Evolutionary conservation across 768 basidiomycete species (phyloP).

Genomic region (Fistulinella prunicolor): DNA sequence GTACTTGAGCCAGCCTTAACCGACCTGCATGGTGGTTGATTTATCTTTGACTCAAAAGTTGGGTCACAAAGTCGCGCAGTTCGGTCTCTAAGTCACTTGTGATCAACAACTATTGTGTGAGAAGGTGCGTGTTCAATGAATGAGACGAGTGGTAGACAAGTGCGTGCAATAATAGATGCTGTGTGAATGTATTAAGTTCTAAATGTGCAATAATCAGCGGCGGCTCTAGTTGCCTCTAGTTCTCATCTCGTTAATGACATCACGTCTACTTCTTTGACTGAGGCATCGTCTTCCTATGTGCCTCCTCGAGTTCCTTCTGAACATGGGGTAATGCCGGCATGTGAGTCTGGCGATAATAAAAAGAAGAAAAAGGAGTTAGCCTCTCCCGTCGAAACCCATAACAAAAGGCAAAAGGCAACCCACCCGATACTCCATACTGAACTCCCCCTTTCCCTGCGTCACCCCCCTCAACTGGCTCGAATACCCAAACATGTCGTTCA

Average conservation of each 20-base stretch:
- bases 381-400: too few relatives aligned
- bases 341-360: constrained; percentile 54
- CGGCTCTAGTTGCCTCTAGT: not conserved
- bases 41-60: too few relatives aligned
- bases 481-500: constrained; percentile 99
- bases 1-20: too few relatives aligned
- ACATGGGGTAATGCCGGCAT: constrained; percentile 79
- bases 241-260: not conserved
- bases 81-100: too few relatives aligned
- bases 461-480: constrained; percentile 88
- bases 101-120: too few relatives aligned
- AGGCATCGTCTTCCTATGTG: constrained; percentile 74
- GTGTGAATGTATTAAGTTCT: too few relatives aligned
- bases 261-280: constrained; percentile 62
- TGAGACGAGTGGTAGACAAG: too few relatives aligned
- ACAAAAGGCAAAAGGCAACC: constrained; percentile 11
- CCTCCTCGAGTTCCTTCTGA: constrained; percentile 87
- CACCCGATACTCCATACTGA: constrained; percentile 78
- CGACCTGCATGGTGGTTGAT: too few relatives aligned
- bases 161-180: too few relatives aligned
- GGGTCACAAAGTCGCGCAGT: too few relatives aligned
- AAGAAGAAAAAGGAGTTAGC: not conserved
- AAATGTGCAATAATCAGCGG: too few relatives aligned
- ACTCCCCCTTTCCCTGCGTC: constrained; percentile 96
- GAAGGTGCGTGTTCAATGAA: too few relatives aligned